Evolutionary conservation across 768 basidiomycete species (phyloP).

Genomic region (Lentinula sp.): DNA sequence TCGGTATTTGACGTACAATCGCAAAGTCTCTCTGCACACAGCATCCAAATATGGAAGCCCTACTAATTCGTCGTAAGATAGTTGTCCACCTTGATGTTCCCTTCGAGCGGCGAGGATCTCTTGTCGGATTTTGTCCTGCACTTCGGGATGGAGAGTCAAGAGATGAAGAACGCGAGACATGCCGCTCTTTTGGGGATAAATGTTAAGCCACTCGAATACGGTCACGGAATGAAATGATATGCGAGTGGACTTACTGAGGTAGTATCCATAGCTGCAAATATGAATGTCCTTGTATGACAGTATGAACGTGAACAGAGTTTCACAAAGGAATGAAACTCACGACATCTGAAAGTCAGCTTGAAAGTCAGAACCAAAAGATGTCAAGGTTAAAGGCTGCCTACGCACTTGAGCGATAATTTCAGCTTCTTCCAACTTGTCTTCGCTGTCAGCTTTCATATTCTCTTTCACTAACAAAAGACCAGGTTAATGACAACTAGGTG

Average conservation of each 20-base stretch:
- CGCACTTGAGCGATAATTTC: constrained; percentile 22
- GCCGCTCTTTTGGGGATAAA: constrained; percentile 12
- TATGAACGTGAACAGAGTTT: no score
- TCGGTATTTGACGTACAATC: constrained; percentile 20
- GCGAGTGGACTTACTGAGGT: constrained; percentile 19
- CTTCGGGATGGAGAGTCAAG: constrained; percentile 26
- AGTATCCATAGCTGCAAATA: constrained; percentile 37
- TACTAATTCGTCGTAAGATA: constrained; percentile 31
- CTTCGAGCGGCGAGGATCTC: constrained; percentile 25
- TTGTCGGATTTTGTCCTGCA: constrained; percentile 28
- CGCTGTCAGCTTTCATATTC: constrained; percentile 13
- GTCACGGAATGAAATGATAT: not conserved
- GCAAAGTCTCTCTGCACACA: constrained; percentile 31
- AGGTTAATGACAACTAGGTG: not conserved
- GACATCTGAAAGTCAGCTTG: constrained; percentile 12
- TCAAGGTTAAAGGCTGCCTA: constrained; percentile 7
- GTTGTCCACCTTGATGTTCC: constrained; percentile 14
- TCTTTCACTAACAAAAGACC: constrained; percentile 5
- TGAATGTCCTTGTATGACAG: constrained; percentile 21
- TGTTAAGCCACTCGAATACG: no score
- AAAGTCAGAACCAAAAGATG: not conserved
- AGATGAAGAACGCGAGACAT: constrained; percentile 26
- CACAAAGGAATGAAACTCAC: constrained; percentile 14
- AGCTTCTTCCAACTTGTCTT: constrained; percentile 17
- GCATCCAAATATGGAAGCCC: constrained; percentile 33